phyloP scores from a whole-genome alignment of 2,329 filamentous ascomycete species.

The Neopestalotiopsis sp. region DNA sequence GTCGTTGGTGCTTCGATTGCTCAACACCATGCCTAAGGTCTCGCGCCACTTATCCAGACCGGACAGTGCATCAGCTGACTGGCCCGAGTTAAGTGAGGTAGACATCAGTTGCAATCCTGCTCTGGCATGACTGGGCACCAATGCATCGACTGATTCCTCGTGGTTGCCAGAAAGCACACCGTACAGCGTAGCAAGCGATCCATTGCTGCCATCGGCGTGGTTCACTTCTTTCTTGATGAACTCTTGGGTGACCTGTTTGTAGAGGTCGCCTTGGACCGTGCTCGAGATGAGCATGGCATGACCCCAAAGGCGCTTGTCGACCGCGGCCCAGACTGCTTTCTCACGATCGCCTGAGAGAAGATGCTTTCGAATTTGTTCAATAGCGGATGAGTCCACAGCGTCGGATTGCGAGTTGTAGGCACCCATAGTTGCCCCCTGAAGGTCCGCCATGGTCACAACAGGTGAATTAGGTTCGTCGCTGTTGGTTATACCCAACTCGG shows the following conservation, averaged over 20 bases:
- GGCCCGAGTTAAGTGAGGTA: slow-evolving; percentile 64
- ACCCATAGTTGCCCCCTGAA: slow-evolving; percentile 43
- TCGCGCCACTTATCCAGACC: slow-evolving; percentile 95
- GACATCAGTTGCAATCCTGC: slow-evolving; percentile 92
- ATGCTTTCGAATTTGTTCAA: slow-evolving; percentile 74
- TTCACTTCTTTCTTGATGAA: slow-evolving; percentile 96
- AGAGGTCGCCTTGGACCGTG: slow-evolving; percentile 75
- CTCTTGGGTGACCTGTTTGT: slow-evolving; percentile 92
- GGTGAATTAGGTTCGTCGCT: slow-evolving; percentile 27
- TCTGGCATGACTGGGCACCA: slow-evolving; percentile 90
- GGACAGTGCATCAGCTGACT: slow-evolving; percentile 75
- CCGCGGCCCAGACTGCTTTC: slow-evolving; percentile 90
- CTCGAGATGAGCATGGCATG: slow-evolving; percentile 91
- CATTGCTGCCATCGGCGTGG: slow-evolving; percentile 76
- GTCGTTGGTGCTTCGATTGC: slow-evolving; percentile 86
- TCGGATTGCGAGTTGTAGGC: slow-evolving; percentile 59
- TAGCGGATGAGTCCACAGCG: slow-evolving; percentile 68
- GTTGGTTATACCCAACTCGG: slow-evolving; percentile 46
- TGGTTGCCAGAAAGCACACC: slow-evolving; percentile 92
- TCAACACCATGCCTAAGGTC: slow-evolving; percentile 82
- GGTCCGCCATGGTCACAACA: slow-evolving; percentile 39
- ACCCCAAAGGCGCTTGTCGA: slow-evolving; percentile 92
- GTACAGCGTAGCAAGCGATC: slow-evolving; percentile 89
- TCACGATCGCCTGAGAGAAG: slow-evolving; percentile 84
- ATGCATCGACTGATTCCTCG: slow-evolving; percentile 93